Percentiles rank a stretch among this genome's conserved stretches.
phyloP scores from a whole-genome alignment of 129 eudicot species.

The Rutidosis leptorrhynchoides region DNA sequence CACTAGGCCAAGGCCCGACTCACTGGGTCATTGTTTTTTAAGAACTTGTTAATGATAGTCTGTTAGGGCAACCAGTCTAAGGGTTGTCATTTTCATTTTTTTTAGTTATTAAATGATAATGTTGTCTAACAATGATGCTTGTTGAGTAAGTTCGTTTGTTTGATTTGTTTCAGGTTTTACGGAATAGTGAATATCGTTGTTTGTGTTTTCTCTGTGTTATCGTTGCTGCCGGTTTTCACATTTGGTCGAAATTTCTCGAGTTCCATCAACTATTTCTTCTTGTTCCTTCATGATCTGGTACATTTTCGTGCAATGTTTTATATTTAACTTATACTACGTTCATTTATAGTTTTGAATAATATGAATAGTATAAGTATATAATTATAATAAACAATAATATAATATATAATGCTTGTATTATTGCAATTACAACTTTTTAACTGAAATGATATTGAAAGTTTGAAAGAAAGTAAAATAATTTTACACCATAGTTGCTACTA shows the following conservation, averaged over 20 bases:
- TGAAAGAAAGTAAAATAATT: not conserved
- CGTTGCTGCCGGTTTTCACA: conserved; percentile 34
- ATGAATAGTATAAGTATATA: no score
- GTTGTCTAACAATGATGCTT: not conserved
- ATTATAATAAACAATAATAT: no score
- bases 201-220: conserved; percentile 33
- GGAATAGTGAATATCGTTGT: conserved; percentile 41
- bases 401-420: no score
- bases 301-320: conserved; percentile 12
- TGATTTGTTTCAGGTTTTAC: conserved; percentile 48
- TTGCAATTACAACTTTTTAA: not conserved
- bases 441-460: not conserved
- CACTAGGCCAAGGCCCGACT: no score
- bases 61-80: no score
- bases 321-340: not conserved
- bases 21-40: no score
- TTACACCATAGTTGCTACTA: not conserved
- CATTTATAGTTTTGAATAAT: no score
- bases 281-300: conserved; percentile 86
- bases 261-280: conserved; percentile 36
- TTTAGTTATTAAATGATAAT: no score
- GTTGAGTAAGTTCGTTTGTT: no score
- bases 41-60: no score
- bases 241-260: conserved; percentile 29
- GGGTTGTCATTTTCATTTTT: no score